phyloP scores from a whole-genome alignment of 1,139 yeast genomes.

The Kluyveromyces sp. region DNA sequence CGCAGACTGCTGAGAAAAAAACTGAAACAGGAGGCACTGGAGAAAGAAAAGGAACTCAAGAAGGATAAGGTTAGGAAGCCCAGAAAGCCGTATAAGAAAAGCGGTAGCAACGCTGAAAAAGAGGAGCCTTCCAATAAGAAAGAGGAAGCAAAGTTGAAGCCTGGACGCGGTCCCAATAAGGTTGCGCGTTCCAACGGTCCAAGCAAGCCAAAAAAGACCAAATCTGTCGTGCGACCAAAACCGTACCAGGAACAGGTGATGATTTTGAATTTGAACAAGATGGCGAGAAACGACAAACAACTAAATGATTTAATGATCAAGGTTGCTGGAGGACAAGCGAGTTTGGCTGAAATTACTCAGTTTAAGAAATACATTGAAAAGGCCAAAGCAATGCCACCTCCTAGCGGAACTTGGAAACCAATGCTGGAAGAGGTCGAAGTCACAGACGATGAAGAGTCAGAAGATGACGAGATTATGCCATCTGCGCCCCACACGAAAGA shows the following conservation, averaged over 20 bases:
- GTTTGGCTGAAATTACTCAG: constrained; percentile 59
- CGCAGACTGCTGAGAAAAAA: constrained; percentile 24
- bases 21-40: constrained; percentile 29
- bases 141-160: constrained; percentile 7
- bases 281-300: constrained; percentile 67
- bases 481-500: too few species aligned
- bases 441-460: constrained; percentile 16
- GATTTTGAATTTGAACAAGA: constrained; percentile 73
- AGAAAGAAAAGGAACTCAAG: constrained; percentile 18
- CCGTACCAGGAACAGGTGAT: constrained; percentile 59
- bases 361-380: constrained; percentile 74
- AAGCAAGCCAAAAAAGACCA: constrained; percentile 12
- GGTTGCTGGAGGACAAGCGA: constrained; percentile 77
- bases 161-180: neutral
- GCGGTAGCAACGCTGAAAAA: constrained; percentile 12
- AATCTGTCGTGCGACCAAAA: constrained; percentile 9
- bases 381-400: constrained; percentile 70
- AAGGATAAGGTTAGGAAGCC: constrained; percentile 19
- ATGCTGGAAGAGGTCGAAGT: constrained; percentile 23
- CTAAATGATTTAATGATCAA: constrained; percentile 67
- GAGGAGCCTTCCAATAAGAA: constrained; percentile 15
- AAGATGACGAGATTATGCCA: too few species aligned
- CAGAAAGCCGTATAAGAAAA: constrained; percentile 21
- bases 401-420: constrained; percentile 30
- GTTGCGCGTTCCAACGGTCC: neutral